Conservation (phyloP, 2,329 filamentous ascomycete species). For the Hypoxylon sp. region DNA sequence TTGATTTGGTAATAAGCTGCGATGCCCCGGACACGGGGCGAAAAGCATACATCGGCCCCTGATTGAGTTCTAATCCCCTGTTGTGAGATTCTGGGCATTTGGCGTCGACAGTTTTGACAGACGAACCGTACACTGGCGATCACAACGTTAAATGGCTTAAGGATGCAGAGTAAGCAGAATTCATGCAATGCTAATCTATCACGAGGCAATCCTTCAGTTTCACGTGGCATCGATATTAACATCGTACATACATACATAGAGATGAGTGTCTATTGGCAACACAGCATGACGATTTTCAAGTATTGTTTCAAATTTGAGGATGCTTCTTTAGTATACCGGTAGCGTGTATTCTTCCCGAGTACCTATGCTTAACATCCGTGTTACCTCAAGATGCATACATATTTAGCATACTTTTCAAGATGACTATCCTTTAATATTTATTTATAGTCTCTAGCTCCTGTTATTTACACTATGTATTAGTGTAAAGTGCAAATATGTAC, state of each 20-base stretch:
- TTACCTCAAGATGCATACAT: too few species aligned
- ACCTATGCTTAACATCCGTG: too few species aligned
- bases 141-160: constrained; percentile 16
- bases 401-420: too few species aligned
- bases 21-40: constrained; percentile 5
- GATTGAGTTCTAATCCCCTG: constrained; percentile 8
- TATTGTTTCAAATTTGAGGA: constrained; percentile 15
- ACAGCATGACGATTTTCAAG: constrained; percentile 27
- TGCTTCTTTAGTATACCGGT: constrained; percentile 1
- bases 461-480: too few species aligned
- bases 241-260: constrained; percentile 13
- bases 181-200: constrained; percentile 35
- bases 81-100: too few species aligned
- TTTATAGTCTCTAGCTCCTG: too few species aligned
- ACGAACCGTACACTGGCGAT: constrained; percentile 16
- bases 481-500: too few species aligned
- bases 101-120: constrained; percentile 5
- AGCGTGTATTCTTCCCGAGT: too few species aligned
- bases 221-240: constrained; percentile 29
- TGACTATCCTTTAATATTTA: too few species aligned
- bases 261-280: constrained; percentile 16
- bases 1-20: constrained; percentile 11
- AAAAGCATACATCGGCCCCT: constrained; percentile 16
- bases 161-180: constrained; percentile 36
- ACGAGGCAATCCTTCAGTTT: constrained; percentile 36